Evolutionary conservation across 2,329 filamentous ascomycete species (phyloP).

Genomic region (Colletotrichum lupini): DNA sequence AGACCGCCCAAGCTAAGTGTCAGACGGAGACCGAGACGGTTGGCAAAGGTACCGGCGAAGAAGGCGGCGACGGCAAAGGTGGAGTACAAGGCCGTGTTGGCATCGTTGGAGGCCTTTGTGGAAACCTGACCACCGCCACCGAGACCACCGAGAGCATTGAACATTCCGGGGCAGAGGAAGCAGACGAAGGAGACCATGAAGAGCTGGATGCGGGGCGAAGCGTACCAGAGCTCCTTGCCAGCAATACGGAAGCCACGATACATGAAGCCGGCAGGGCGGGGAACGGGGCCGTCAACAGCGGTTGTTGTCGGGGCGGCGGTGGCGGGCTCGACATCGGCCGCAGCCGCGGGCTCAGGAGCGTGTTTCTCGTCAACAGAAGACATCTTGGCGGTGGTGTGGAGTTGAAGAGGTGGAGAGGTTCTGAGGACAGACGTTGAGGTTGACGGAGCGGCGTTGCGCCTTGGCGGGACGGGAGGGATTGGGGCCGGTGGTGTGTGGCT

Average conservation of each 20-base stretch:
- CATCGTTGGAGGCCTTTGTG: conserved; percentile 68
- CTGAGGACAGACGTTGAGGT: not conserved
- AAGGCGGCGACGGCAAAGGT: conserved; percentile 77
- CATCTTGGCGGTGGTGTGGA: conserved; percentile 13
- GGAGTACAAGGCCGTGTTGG: conserved; percentile 78
- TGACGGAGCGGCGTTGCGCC: not conserved
- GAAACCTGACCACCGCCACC: conserved; percentile 72
- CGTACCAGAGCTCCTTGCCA: conserved; percentile 72
- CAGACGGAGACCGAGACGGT: conserved; percentile 76
- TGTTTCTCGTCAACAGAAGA: conserved; percentile 23
- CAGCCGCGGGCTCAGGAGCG: conserved; percentile 5
- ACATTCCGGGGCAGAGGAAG: conserved; percentile 79
- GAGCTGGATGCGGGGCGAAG: conserved; percentile 78
- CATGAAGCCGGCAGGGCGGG: conserved; percentile 69
- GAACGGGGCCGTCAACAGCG: conserved; percentile 35
- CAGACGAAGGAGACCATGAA: conserved; percentile 69
- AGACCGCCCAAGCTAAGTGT: conserved; percentile 79
- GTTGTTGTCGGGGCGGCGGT: conserved; percentile 24
- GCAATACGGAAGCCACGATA: conserved; percentile 72
- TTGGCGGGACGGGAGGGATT: not conserved
- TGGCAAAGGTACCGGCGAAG: conserved; percentile 81
- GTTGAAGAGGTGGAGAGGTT: not conserved
- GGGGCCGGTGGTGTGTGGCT: not conserved
- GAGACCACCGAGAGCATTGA: conserved; percentile 74
- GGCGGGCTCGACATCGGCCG: not conserved